Evolutionary conservation across 192 early-diverging fungal species (phyloP).

Genomic region (Funneliformis geosporum): DNA sequence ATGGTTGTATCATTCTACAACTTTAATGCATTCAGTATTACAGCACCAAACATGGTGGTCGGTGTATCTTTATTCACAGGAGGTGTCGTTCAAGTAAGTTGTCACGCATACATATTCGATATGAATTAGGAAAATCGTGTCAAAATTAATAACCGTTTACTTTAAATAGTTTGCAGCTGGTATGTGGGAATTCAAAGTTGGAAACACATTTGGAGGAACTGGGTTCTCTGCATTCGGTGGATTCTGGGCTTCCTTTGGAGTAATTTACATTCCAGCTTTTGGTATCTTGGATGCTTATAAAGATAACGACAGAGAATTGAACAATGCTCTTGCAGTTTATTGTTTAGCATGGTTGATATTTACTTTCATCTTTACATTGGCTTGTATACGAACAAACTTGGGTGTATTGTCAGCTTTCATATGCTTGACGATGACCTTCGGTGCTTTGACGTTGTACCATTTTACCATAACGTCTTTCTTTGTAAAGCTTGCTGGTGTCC

Average conservation of each 20-base stretch:
- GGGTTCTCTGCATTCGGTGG: slow-evolving; percentile 54
- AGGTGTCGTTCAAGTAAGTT: slow-evolving; percentile 55
- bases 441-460: background rate
- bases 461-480: background rate
- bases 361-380: slow-evolving; percentile 33
- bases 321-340: slow-evolving; percentile 23
- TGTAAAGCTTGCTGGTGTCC: background rate
- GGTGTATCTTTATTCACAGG: slow-evolving; percentile 68
- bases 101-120: slow-evolving; percentile 29
- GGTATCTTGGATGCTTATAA: too few species aligned
- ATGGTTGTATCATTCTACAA: slow-evolving; percentile 7
- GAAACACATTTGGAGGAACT: slow-evolving; percentile 84
- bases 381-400: slow-evolving; percentile 21
- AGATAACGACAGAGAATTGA: background rate
- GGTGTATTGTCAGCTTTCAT: slow-evolving; percentile 29
- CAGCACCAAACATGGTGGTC: slow-evolving; percentile 65
- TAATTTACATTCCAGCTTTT: slow-evolving; percentile 5
- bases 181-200: slow-evolving; percentile 80
- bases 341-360: slow-evolving; percentile 13
- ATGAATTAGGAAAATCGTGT: slow-evolving; percentile 69
- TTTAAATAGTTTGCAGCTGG: slow-evolving; percentile 65
- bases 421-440: slow-evolving; percentile 5
- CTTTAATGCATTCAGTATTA: slow-evolving; percentile 35
- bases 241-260: slow-evolving; percentile 28
- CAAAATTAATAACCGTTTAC: slow-evolving; percentile 48